Evolutionary conservation across 78 protist genomes (phyloP).

Genomic region (slime mould (Dictyostelium discoideum)): dicty_2.7 NC_007090.3:4114001-4114500

Average conservation of each 20-base stretch:
- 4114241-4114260: neutral
- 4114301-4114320: neutral
- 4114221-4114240: neutral
- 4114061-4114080: constrained; percentile 34
- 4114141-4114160: constrained; percentile 34
- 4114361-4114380: neutral
- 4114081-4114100: constrained; percentile 47
- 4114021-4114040: constrained; percentile 55
- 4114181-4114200: constrained; percentile 59
- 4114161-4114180: constrained; percentile 57
- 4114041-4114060: constrained; percentile 68
- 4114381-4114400: no score
- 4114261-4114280: constrained; percentile 4
- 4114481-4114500: neutral
- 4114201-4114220: constrained; percentile 19
- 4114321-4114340: constrained; percentile 1
- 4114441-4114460: constrained; percentile 8
- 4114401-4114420: neutral
- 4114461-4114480: neutral
- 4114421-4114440: neutral
- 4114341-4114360: neutral
- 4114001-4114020: constrained; percentile 54
- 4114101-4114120: constrained; percentile 64
- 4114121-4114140: constrained; percentile 65
- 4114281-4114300: neutral